Evolutionary conservation across 176 grass and related monocot species (phyloP), one percentile per base, ranked within the genome.

Genomic region (Musa beccarii): DNA sequence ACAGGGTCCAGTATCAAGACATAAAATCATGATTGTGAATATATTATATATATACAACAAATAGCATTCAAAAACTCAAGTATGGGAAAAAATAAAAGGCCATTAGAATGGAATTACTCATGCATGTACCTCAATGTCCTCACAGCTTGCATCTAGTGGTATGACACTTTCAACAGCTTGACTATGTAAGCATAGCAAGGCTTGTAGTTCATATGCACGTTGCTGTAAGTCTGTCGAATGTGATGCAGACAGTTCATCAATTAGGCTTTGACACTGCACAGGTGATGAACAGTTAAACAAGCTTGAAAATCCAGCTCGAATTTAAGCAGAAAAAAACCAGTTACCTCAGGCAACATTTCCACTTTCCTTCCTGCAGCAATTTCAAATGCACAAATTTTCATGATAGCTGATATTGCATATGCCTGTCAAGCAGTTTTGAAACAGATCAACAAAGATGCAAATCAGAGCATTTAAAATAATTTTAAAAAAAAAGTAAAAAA

Each of bases 141-240:
- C 96, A 65, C 96, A 99, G 75, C 96, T 99, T 77, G 96, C 96
- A 83, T 99, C 96, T 59, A 73, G 66, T 12, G 96, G 96, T 80
- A 99, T 95, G 66, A 92, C 81, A 73, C 14, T 95, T 79, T 86
- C 96, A 77, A 95, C 84, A 76, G 79, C 83, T 73, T 84, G 85
- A 82, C 87, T 87, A 62, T 89, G 86, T 84, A 95, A 83, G 15
- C 84, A 84, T 78, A 99, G 80, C 84, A 95, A 95, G 43, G 96
- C 91, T 75, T 95, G 91, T 59, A 95, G 79, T 72, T 99, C 96
- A 10, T 99, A 99, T 54, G 83, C 91, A 72, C 96, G 88, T 72
- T 99, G 96, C 76, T 99, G 96, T 75, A 99, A 86, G 72, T 95
- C 96, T 79, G 96, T 99, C 63, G 87, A 99, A 89, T 99, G 96